Conservation (phyloP, 2,329 filamentous ascomycete species). For the Aspergillus chevalieri region DNA sequence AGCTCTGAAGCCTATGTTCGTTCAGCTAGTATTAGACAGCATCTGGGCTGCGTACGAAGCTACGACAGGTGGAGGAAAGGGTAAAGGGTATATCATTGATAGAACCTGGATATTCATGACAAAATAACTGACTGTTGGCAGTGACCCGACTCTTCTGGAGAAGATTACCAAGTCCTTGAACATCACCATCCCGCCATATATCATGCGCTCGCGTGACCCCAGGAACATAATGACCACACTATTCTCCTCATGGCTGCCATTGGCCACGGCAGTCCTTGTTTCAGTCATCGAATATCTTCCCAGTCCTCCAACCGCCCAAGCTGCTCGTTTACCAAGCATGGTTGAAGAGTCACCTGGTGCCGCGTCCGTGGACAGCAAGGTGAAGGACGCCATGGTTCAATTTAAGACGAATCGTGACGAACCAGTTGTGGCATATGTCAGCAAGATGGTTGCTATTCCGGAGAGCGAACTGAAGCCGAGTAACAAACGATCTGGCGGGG, state of each 20-base stretch:
- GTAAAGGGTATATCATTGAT: slow-evolving; percentile 62
- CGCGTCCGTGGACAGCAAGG: slow-evolving; percentile 58
- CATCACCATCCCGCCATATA: slow-evolving; percentile 75
- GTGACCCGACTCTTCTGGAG: slow-evolving; percentile 72
- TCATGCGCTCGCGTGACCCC: slow-evolving; percentile 76
- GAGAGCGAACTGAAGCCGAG: slow-evolving; percentile 88
- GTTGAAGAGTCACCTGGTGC: slow-evolving; percentile 74
- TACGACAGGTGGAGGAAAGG: slow-evolving; percentile 73
- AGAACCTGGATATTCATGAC: not conserved
- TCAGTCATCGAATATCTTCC: slow-evolving; percentile 91
- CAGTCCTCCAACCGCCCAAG: slow-evolving; percentile 73
- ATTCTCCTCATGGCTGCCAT: slow-evolving; percentile 82
- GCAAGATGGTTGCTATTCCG: slow-evolving; percentile 95
- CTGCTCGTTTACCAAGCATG: slow-evolving; percentile 69
- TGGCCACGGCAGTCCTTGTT: slow-evolving; percentile 87
- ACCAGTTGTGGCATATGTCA: slow-evolving; percentile 88
- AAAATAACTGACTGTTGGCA: slow-evolving; percentile 36
- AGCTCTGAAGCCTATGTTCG: slow-evolving; percentile 91
- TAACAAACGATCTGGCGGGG: slow-evolving; percentile 60
- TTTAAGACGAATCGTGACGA: slow-evolving; percentile 66
- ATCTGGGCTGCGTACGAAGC: slow-evolving; percentile 95
- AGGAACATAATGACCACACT: slow-evolving; percentile 77
- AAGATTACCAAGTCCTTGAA: slow-evolving; percentile 92
- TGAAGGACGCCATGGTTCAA: slow-evolving; percentile 74
- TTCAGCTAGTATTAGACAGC: slow-evolving; percentile 89